Percentiles rank a stretch among this genome's conserved stretches.
These are phyloP conservation scores for Escallonia rubra DNA, from an alignment of 129 eudicot species.

Conservation along the genomic window DNA sequence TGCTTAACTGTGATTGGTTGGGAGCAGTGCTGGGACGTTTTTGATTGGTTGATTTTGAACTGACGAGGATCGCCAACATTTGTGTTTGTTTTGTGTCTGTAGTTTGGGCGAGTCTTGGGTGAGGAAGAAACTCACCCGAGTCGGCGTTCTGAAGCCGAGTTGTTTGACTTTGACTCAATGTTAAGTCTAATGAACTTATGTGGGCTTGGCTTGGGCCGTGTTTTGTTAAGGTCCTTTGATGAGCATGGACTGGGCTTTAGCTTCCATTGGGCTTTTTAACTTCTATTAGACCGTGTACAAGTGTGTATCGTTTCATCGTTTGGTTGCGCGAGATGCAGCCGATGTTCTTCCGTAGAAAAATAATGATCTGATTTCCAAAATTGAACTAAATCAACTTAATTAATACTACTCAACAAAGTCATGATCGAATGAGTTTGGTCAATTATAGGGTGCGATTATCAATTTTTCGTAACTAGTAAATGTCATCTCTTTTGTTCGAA, in stretches of 20 bases:
- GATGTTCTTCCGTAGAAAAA: too few species aligned
- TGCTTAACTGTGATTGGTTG: slow-evolving; percentile 25
- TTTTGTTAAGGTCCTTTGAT: neutral
- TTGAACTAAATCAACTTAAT: too few species aligned
- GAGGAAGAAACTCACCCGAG: slow-evolving; percentile 5
- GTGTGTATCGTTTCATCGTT: too few species aligned
- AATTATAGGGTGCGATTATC: too few species aligned
- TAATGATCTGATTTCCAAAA: too few species aligned
- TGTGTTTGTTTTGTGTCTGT: slow-evolving; percentile 41
- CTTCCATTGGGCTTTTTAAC: too few species aligned
- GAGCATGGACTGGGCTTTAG: neutral
- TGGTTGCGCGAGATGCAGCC: too few species aligned
- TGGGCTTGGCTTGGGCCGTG: neutral
- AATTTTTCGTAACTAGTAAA: too few species aligned
- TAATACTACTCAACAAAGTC: too few species aligned
- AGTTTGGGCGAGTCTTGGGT: neutral
- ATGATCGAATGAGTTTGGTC: too few species aligned
- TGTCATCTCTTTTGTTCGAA: too few species aligned
- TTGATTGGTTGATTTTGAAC: slow-evolving; percentile 25
- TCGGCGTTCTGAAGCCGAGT: neutral
- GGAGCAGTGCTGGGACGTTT: neutral
- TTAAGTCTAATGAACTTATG: neutral
- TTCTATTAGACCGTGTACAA: too few species aligned
- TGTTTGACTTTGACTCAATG: neutral
- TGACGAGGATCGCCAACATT: slow-evolving; percentile 35